Evolutionary conservation across 2,329 filamentous ascomycete species (phyloP), one percentile per base, ranked within the genome.

Genomic region (Monosporascus ibericus): DNA sequence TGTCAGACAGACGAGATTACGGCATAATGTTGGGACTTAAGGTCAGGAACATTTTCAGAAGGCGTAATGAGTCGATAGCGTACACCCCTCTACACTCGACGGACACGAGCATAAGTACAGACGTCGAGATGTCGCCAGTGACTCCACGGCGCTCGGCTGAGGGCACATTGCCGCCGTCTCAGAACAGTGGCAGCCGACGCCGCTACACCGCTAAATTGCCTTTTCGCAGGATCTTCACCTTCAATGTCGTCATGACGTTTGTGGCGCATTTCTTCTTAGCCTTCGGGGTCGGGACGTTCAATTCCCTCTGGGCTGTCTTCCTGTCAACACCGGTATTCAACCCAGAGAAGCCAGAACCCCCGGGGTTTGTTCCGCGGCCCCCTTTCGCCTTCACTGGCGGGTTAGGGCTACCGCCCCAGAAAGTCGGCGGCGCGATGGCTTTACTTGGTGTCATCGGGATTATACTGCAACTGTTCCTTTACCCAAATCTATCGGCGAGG

Each of bases 401-500:
- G 2, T 75, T 94, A 0, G 87, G 87, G n/a, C 78, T 94, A 49
- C 80, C 81, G 0, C 84, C 88, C 0, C 77, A 80, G 1, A 79
- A 81, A 2, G 86, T 94, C 34, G 89, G 89, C n/a, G 72, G 88
- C 44, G 87, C 87, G 5, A 90, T 92, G 73, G 84, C 88, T 2
- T 84, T 88, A 49, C 78, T 94, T 17, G 90, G 89, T 8, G 70
- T 81, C 48, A 83, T 92, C 44, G 90, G 90, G n/a, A 86, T 94
- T 38, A 72, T 76, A 0, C 74, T 94, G 46, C 87, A 91, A 65
- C 77, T 90, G 11, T 73, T 87, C 48, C 70, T 90, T 9, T 92
- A 92, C 64, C 88, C 88, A 1, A 70, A 71, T 30, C 71, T 90
- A 18, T 88, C 88, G 47, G 72, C 76, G 2, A 78, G 78, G 2